These are phyloP conservation scores for Setaria italica DNA, from an alignment of 202 grass and related monocot genomes.

Conservation along the genomic window DNA sequence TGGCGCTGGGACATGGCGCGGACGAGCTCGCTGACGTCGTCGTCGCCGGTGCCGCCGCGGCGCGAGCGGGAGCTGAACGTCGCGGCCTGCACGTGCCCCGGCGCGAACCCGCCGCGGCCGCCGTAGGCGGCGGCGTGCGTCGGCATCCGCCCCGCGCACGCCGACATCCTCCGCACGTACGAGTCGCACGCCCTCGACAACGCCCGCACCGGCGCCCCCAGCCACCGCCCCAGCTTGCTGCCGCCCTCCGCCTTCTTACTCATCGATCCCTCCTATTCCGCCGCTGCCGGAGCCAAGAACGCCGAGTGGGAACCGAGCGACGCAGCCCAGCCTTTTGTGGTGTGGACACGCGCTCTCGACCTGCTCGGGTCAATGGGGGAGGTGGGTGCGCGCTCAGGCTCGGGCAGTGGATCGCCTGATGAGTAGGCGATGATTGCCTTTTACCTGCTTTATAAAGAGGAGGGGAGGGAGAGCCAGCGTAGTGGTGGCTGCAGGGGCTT, in stretches of 20 bases:
- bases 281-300: background rate
- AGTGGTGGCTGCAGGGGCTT: background rate
- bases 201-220: constrained; percentile 59
- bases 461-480: background rate
- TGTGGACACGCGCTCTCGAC: background rate
- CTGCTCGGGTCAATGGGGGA: constrained; percentile 6
- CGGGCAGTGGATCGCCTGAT: background rate
- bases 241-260: constrained; percentile 17
- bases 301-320: background rate
- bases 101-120: constrained; percentile 39
- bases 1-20: constrained; percentile 58
- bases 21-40: constrained; percentile 62
- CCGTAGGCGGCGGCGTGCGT: constrained; percentile 35
- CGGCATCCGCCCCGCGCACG: constrained; percentile 67
- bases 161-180: constrained; percentile 69
- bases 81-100: constrained; percentile 19
- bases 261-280: background rate
- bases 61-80: constrained; percentile 59
- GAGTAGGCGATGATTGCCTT: constrained; percentile 42
- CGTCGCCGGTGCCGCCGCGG: constrained; percentile 33
- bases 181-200: constrained; percentile 69
- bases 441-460: background rate
- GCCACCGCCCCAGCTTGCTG: constrained; percentile 48
- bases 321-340: no score
- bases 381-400: background rate